Conservation (phyloP, 1,284 basidiomycete species). For the Gastroboletus turbinatus region DNA sequence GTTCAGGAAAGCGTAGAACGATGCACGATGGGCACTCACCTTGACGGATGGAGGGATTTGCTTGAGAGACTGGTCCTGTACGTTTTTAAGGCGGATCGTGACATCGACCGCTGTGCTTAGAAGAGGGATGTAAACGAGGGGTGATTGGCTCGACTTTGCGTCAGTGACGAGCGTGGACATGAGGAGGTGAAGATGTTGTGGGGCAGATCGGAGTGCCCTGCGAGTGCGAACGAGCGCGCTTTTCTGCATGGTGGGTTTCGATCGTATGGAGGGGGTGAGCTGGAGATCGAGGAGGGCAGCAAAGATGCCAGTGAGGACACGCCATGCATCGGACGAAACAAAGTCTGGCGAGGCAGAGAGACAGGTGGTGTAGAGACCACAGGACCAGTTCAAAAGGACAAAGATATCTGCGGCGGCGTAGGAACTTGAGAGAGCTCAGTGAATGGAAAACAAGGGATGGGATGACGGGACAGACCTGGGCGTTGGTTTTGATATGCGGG, state of each 20-base stretch:
- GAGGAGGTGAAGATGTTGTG: constrained; percentile 45
- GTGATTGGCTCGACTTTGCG: constrained; percentile 49
- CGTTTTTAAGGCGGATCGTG: constrained; percentile 55
- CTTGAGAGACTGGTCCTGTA: constrained; percentile 40
- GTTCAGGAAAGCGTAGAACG: background rate
- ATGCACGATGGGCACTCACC: constrained; percentile 4
- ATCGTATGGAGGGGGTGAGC: constrained; percentile 46
- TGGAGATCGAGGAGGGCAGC: constrained; percentile 62
- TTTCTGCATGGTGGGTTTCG: constrained; percentile 60
- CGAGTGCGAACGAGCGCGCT: constrained; percentile 60
- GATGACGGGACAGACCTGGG: constrained; percentile 44
- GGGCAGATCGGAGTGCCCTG: constrained; percentile 60
- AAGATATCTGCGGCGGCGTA: constrained; percentile 65
- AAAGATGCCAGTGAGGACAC: constrained; percentile 49
- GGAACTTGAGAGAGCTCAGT: constrained; percentile 41
- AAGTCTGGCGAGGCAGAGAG: constrained; percentile 46
- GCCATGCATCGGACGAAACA: constrained; percentile 47
- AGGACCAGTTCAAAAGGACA: constrained; percentile 74
- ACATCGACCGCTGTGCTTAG: constrained; percentile 65
- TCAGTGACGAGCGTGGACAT: constrained; percentile 50
- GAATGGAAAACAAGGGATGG: constrained; percentile 3
- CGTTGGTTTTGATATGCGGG: constrained; percentile 49
- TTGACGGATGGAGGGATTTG: constrained; percentile 23
- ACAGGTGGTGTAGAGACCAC: constrained; percentile 59
- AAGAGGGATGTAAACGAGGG: constrained; percentile 51